Evolutionary conservation across 2,329 filamentous ascomycete genomes (phyloP).

Genomic region (Cercospora sesami): DNA sequence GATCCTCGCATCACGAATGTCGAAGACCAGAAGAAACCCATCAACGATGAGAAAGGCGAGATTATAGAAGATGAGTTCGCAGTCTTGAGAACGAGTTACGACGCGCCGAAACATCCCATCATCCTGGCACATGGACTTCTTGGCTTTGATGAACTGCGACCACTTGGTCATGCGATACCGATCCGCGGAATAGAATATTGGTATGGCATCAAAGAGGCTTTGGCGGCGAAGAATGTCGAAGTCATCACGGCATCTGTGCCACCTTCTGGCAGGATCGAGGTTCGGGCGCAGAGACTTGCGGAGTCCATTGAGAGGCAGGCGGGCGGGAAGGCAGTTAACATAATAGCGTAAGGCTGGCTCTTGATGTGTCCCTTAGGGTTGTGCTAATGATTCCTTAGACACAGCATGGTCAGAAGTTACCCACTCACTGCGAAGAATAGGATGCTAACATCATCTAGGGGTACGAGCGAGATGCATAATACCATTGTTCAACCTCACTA

Average conservation of each 20-base stretch:
- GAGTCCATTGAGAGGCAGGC: slow-evolving; percentile 56
- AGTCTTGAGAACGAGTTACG: slow-evolving; percentile 57
- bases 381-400: slow-evolving; percentile 22
- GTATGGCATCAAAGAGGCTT: slow-evolving; percentile 62
- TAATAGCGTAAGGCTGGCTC: slow-evolving; percentile 56
- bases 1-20: slow-evolving; percentile 31
- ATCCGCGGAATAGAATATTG: slow-evolving; percentile 59
- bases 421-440: not conserved
- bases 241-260: slow-evolving; percentile 63
- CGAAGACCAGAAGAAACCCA: slow-evolving; percentile 12
- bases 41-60: slow-evolving; percentile 22
- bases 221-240: slow-evolving; percentile 57
- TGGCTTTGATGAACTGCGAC: slow-evolving; percentile 63
- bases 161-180: slow-evolving; percentile 54
- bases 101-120: slow-evolving; percentile 57
- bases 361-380: not conserved
- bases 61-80: slow-evolving; percentile 60
- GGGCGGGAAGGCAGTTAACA: slow-evolving; percentile 61
- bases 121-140: slow-evolving; percentile 66
- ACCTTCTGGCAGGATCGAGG: slow-evolving; percentile 60
- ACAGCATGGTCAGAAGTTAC: slow-evolving; percentile 24
- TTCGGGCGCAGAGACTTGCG: slow-evolving; percentile 55
- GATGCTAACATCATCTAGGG: slow-evolving; percentile 24
- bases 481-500: not conserved
- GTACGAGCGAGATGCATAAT: slow-evolving; percentile 16